phyloP scores from a whole-genome alignment of 2,329 filamentous ascomycete genomes.

The Annulohypoxylon truncatum region DNA sequence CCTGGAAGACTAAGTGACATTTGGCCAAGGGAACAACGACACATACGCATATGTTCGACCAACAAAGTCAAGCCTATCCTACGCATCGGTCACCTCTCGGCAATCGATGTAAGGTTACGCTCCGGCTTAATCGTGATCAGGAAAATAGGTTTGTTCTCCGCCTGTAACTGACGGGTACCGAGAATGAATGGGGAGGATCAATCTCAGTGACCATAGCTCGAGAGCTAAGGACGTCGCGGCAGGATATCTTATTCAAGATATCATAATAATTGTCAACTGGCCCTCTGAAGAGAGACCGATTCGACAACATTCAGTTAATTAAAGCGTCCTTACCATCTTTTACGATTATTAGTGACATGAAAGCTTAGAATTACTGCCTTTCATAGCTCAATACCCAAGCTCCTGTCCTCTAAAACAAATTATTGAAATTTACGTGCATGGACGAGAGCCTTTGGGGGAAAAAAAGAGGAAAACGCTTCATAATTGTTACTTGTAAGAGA shows the following conservation, averaged over 20 bases:
- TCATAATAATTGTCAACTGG: not conserved
- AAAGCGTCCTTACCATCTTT: not conserved
- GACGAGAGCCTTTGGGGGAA: not conserved
- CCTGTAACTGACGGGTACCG: slow-evolving; percentile 81
- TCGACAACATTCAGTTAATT: not conserved
- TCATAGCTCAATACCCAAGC: not conserved
- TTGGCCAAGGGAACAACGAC: not conserved
- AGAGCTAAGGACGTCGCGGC: slow-evolving; percentile 67
- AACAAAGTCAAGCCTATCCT: slow-evolving; percentile 96
- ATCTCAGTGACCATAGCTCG: slow-evolving; percentile 71
- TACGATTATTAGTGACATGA: not conserved
- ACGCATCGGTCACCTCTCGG: slow-evolving; percentile 85
- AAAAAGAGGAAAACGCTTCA: not conserved
- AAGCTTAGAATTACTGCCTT: not conserved
- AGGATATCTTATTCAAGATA: slow-evolving; percentile 34
- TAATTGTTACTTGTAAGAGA: not conserved
- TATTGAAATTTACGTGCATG: not conserved
- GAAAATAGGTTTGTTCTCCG: slow-evolving; percentile 72
- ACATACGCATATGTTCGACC: slow-evolving; percentile 72
- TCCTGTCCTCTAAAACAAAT: not conserved
- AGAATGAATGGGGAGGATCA: slow-evolving; percentile 72
- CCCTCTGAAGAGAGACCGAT: not conserved
- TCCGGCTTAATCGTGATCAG: slow-evolving; percentile 99
- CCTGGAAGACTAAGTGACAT: not conserved
- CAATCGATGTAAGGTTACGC: slow-evolving; percentile 84